phyloP scores from a whole-genome alignment of 2,329 filamentous ascomycete genomes.

The Cladosporium sphaerospermum region DNA sequence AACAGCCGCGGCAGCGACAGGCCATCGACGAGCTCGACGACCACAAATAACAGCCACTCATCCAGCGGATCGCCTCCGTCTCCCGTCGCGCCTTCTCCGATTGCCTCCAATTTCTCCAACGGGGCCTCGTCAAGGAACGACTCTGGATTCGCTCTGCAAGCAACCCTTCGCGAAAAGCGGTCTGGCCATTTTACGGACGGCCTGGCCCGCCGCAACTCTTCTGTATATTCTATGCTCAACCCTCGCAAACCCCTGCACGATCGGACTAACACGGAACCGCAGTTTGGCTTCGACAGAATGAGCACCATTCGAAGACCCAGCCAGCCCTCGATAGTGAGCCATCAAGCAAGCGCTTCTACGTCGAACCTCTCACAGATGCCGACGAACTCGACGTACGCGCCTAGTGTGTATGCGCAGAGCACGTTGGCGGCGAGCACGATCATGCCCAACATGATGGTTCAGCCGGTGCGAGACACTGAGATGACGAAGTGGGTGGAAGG shows the following conservation, averaged over 20 bases:
- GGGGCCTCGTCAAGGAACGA: conserved; percentile 85
- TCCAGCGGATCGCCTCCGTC: conserved; percentile 48
- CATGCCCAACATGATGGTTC: conserved; percentile 77
- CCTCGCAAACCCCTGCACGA: conserved; percentile 21
- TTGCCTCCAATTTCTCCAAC: conserved; percentile 62
- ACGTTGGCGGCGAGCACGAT: conserved; percentile 78
- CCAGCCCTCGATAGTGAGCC: conserved; percentile 56
- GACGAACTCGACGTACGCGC: conserved; percentile 54
- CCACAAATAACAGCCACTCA: conserved; percentile 33
- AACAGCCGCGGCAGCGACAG: conserved; percentile 58
- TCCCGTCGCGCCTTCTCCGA: conserved; percentile 71
- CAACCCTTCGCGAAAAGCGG: conserved; percentile 84
- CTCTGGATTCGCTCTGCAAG: conserved; percentile 79
- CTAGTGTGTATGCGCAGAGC: conserved; percentile 79
- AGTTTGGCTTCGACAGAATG: conserved; percentile 70
- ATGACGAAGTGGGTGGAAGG: conserved; percentile 79
- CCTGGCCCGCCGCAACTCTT: conserved; percentile 80
- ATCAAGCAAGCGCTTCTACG: conserved; percentile 59
- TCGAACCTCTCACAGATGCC: conserved; percentile 50
- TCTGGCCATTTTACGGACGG: conserved; percentile 80
- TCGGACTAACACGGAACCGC: conserved; percentile 28
- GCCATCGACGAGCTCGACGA: conserved; percentile 64
- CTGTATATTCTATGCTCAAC: conserved; percentile 40
- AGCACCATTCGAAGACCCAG: conserved; percentile 57
- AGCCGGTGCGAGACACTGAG: conserved; percentile 71